These are phyloP conservation scores for Gastrolobium bilobum DNA, from an alignment of 306 rosid genomes.

Conservation along the genomic window DNA sequence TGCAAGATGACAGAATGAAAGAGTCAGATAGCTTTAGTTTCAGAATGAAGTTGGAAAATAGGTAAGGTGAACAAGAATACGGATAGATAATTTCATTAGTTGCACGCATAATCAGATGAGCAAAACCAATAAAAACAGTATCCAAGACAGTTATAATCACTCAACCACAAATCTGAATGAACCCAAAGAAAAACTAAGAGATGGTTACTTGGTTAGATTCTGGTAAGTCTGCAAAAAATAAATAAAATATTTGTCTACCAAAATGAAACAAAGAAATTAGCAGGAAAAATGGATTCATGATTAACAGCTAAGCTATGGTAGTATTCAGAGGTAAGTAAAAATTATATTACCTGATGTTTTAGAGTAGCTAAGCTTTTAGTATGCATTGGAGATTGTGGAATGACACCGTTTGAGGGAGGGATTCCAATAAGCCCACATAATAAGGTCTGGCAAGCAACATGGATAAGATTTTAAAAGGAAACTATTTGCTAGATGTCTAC, in stretches of 20 bases:
- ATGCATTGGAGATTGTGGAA: constrained; percentile 96
- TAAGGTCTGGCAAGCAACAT: constrained; percentile 61
- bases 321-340: background rate
- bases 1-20: background rate
- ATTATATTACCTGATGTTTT: constrained; percentile 74
- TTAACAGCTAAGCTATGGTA: background rate
- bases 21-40: constrained; percentile 8
- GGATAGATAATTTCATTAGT: constrained; percentile 4
- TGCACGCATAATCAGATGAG: constrained; percentile 2
- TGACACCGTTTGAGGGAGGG: constrained; percentile 90
- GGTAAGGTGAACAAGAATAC: background rate
- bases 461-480: constrained; percentile 30
- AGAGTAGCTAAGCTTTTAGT: constrained; percentile 91
- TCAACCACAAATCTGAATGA: background rate
- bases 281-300: background rate
- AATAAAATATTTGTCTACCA: background rate
- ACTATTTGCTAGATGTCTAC: constrained; percentile 4
- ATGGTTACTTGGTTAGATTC: background rate
- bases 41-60: constrained; percentile 1
- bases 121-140: background rate
- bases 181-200: background rate
- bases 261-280: background rate
- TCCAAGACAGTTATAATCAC: constrained; percentile 14
- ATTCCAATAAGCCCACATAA: constrained; percentile 85
- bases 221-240: background rate